Conservation (phyloP, 1,284 basidiomycete genomes). For the Ustilago loliicola region DNA sequence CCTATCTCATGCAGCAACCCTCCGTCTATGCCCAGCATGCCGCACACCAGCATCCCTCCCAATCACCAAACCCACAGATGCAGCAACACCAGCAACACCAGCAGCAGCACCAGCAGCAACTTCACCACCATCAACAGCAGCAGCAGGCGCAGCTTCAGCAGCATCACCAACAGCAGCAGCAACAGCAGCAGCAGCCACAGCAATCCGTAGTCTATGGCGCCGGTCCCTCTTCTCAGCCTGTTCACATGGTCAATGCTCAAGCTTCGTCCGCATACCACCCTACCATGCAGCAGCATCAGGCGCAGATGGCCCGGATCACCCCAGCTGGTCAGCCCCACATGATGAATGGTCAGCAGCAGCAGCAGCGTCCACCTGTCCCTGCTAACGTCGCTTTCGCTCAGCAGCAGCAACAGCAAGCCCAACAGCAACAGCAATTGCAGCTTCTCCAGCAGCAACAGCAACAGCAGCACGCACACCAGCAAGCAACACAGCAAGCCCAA, state of each 20-base stretch:
- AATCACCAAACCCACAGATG: slow-evolving; percentile 22
- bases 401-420: slow-evolving; percentile 32
- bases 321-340: slow-evolving; percentile 37
- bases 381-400: slow-evolving; percentile 34
- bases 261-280: slow-evolving; percentile 47
- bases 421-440: slow-evolving; percentile 33
- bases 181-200: slow-evolving; percentile 30
- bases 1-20: slow-evolving; percentile 29
- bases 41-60: slow-evolving; percentile 26
- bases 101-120: slow-evolving; percentile 7
- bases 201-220: slow-evolving; percentile 30
- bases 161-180: slow-evolving; percentile 28
- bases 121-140: slow-evolving; percentile 24
- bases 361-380: slow-evolving; percentile 33
- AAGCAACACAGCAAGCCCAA: slow-evolving; percentile 21
- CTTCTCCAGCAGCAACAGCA: slow-evolving; percentile 34
- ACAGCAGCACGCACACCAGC: slow-evolving; percentile 23
- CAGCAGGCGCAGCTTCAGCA: slow-evolving; percentile 31
- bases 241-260: slow-evolving; percentile 22
- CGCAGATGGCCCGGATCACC: slow-evolving; percentile 46
- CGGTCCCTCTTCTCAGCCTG: slow-evolving; percentile 19
- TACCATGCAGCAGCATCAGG: slow-evolving; percentile 52
- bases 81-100: slow-evolving; percentile 18
- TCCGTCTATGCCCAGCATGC: slow-evolving; percentile 38
- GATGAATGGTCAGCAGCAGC: slow-evolving; percentile 40